Conservation (phyloP, 2,329 filamentous ascomycete genomes). For the Pseudomassariella vexata region DNA sequence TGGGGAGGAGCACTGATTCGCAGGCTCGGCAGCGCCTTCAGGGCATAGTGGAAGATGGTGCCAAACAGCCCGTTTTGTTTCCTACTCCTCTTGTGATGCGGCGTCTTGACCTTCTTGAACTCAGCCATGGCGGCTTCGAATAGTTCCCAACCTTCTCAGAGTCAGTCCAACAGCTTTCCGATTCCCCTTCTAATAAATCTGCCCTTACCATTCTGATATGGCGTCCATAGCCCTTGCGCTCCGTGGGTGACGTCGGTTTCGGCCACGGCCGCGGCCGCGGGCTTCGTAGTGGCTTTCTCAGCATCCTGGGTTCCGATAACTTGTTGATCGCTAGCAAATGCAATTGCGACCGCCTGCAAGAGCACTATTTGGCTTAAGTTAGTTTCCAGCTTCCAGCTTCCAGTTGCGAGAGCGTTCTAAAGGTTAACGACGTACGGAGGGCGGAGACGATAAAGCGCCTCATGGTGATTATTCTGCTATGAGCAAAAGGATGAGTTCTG, state of each 20-base stretch:
- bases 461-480: constrained; percentile 24
- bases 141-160: constrained; percentile 40
- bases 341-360: constrained; percentile 20
- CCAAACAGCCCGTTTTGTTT: constrained; percentile 39
- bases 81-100: constrained; percentile 35
- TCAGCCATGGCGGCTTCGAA: constrained; percentile 46
- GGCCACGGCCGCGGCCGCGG: constrained; percentile 14
- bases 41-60: constrained; percentile 34
- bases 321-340: constrained; percentile 21
- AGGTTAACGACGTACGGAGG: constrained; percentile 21
- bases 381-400: too few species aligned
- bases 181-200: too few species aligned
- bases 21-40: constrained; percentile 44
- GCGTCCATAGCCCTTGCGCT: constrained; percentile 20
- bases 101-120: constrained; percentile 42
- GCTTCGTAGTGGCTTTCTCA: constrained; percentile 12
- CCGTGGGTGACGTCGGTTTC: constrained; percentile 19
- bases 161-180: constrained; percentile 11
- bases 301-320: constrained; percentile 13
- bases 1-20: constrained; percentile 41
- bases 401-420: too few species aligned
- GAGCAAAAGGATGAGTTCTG: constrained; percentile 19
- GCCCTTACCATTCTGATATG: constrained; percentile 25
- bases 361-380: constrained; percentile 18
- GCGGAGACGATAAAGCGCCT: constrained; percentile 23